These are phyloP conservation scores for Coemansia furcata DNA, from an alignment of 192 early-diverging fungal species.

Conservation along the genomic window DNA sequence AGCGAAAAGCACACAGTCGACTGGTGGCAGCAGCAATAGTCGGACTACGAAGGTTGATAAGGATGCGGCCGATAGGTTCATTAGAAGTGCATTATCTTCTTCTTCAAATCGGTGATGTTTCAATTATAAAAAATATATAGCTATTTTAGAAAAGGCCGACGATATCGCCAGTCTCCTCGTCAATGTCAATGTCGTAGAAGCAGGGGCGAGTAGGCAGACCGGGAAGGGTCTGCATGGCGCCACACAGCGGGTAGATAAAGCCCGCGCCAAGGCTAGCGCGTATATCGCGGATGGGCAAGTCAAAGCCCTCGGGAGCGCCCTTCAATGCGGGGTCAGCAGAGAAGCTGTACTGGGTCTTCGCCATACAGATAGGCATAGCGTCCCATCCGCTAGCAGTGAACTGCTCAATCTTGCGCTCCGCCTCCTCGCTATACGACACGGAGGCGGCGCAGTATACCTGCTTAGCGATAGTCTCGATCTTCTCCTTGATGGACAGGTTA, in stretches of 20 bases:
- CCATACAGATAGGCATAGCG: conserved; percentile 96
- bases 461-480: conserved; percentile 90
- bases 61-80: conserved; percentile 54
- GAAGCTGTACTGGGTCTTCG: conserved; percentile 94
- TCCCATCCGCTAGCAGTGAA: conserved; percentile 88
- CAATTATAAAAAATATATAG: background rate
- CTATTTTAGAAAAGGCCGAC: conserved; percentile 57
- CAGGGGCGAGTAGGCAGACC: conserved; percentile 94
- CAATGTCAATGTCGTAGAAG: conserved; percentile 95
- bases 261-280: conserved; percentile 94
- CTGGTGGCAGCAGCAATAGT: conserved; percentile 9
- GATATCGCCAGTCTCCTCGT: conserved; percentile 78
- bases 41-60: conserved; percentile 50
- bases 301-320: conserved; percentile 89
- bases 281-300: conserved; percentile 91
- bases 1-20: conserved; percentile 30
- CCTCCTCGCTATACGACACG: conserved; percentile 77
- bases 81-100: conserved; percentile 36
- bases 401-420: conserved; percentile 83
- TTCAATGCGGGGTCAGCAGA: conserved; percentile 92
- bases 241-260: conserved; percentile 94
- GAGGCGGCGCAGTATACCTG: conserved; percentile 96
- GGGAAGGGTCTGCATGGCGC: conserved; percentile 98
- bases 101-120: conserved; percentile 9
- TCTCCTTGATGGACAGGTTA: conserved; percentile 71